Evolutionary conservation across 1,284 basidiomycete genomes (phyloP).

Genomic region (Puccinia polysora): DNA sequence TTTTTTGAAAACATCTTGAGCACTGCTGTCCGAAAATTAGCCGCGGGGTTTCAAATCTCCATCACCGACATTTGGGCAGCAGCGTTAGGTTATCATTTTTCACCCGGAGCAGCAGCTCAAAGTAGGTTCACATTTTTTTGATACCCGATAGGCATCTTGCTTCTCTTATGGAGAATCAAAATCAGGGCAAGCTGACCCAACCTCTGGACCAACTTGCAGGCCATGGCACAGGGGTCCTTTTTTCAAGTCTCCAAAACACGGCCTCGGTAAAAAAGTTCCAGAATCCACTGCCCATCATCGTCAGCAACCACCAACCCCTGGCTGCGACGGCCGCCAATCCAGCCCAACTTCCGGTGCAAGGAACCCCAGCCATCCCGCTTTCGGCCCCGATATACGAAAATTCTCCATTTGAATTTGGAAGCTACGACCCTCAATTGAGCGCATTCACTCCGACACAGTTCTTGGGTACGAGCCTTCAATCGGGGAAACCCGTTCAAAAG

Average conservation of each 20-base stretch:
- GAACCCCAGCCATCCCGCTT: conserved; percentile 1
- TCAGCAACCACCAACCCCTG: conserved; percentile 12
- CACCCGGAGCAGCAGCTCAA: conserved; percentile 8
- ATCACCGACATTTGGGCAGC: conserved; percentile 22
- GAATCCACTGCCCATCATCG: conserved; percentile 27
- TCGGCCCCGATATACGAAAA: conserved; percentile 56
- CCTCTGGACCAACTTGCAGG: not conserved
- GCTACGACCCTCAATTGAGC: conserved; percentile 54
- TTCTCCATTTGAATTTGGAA: conserved; percentile 57
- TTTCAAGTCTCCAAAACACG: conserved; percentile 7
- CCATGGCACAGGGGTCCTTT: conserved; percentile 20
- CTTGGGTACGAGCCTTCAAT: conserved; percentile 46
- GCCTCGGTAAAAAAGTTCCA: conserved; percentile 1
- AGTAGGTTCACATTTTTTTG: not conserved
- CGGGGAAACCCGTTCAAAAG: conserved; percentile 48
- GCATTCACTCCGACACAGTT: conserved; percentile 51
- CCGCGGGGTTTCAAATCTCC: conserved; percentile 26
- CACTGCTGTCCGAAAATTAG: not conserved
- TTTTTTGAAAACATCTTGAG: conserved; percentile 3
- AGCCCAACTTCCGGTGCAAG: not conserved
- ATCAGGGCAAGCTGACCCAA: not conserved
- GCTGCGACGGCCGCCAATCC: not conserved
- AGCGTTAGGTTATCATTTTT: conserved; percentile 23
- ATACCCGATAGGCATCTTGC: not conserved
- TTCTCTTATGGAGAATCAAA: not conserved